Conservation (phyloP, 768 basidiomycete species). For the Mycena floridula region DNA sequence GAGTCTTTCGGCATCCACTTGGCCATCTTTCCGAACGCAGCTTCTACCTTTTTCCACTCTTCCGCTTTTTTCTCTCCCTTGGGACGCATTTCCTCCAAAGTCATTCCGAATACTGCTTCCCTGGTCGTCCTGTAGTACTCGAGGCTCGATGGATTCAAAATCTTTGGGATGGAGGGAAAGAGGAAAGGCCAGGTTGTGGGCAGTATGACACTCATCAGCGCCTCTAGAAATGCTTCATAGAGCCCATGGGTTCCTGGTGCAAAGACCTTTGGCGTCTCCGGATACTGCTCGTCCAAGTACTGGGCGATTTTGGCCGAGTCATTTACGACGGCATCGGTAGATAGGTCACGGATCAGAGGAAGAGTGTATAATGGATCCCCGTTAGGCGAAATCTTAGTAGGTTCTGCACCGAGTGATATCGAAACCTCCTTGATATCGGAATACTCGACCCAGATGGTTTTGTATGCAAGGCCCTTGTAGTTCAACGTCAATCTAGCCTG, state of each 20-base stretch:
- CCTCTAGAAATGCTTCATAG: slow-evolving; percentile 14
- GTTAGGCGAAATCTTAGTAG: slow-evolving; percentile 19
- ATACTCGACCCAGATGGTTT: slow-evolving; percentile 44
- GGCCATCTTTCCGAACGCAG: slow-evolving; percentile 18
- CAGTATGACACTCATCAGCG: not conserved
- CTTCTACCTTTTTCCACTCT: slow-evolving; percentile 20
- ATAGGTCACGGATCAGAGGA: slow-evolving; percentile 41
- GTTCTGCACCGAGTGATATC: slow-evolving; percentile 25
- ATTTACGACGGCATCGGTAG: slow-evolving; percentile 26
- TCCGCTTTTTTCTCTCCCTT: slow-evolving; percentile 18
- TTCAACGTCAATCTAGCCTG: no score
- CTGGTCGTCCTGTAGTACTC: slow-evolving; percentile 28
- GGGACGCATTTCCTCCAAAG: slow-evolving; percentile 29
- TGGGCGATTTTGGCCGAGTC: slow-evolving; percentile 38
- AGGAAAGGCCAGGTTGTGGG: slow-evolving; percentile 4
- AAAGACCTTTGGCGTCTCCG: slow-evolving; percentile 27
- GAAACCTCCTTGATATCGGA: slow-evolving; percentile 34
- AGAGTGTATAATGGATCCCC: slow-evolving; percentile 31
- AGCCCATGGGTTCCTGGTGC: slow-evolving; percentile 22
- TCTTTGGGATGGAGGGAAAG: slow-evolving; percentile 6
- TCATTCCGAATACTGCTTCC: slow-evolving; percentile 23
- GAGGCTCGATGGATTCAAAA: slow-evolving; percentile 21
- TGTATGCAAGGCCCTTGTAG: slow-evolving; percentile 28
- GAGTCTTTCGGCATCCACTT: slow-evolving; percentile 24
- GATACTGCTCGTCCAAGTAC: slow-evolving; percentile 44